These are phyloP conservation scores for Sclerotinia spermophila DNA, from an alignment of 2,329 filamentous ascomycete species.

Conservation along the genomic window DNA sequence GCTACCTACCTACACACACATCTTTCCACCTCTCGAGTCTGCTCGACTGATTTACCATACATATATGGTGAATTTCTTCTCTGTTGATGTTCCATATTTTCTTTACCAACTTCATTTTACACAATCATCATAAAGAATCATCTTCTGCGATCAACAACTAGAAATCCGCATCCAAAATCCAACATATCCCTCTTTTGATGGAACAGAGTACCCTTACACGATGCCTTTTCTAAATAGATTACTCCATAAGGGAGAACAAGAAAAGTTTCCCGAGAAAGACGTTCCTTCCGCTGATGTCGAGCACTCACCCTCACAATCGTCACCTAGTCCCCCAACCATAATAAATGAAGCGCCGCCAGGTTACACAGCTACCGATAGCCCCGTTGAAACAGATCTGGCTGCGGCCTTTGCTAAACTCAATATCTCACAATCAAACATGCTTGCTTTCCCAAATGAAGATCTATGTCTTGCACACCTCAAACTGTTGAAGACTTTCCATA, in stretches of 20 bases:
- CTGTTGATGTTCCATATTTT: neutral
- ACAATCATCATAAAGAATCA: neutral
- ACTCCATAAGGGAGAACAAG: neutral
- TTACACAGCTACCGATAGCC: constrained; percentile 21
- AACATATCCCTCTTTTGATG: neutral
- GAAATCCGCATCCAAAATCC: neutral
- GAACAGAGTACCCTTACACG: neutral
- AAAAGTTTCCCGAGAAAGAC: neutral
- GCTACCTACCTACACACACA: neutral
- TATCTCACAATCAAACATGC: constrained; percentile 33
- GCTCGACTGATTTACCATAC: neutral
- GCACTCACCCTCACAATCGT: neutral
- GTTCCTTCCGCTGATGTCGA: neutral
- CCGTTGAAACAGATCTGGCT: constrained; percentile 28
- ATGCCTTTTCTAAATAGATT: constrained; percentile 5
- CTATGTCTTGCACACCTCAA: constrained; percentile 72
- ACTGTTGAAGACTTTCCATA: constrained; percentile 64
- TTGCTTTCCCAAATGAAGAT: constrained; percentile 43
- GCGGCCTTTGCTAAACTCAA: constrained; percentile 41
- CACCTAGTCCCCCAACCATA: neutral
- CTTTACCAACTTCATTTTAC: neutral
- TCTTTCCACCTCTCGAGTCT: neutral
- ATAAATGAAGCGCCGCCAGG: constrained; percentile 22
- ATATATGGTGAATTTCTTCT: neutral
- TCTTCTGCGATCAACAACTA: neutral